These are phyloP conservation scores for Verticillium zaregamsianum DNA, from an alignment of 2,329 filamentous ascomycete species.

Conservation along the genomic window DNA sequence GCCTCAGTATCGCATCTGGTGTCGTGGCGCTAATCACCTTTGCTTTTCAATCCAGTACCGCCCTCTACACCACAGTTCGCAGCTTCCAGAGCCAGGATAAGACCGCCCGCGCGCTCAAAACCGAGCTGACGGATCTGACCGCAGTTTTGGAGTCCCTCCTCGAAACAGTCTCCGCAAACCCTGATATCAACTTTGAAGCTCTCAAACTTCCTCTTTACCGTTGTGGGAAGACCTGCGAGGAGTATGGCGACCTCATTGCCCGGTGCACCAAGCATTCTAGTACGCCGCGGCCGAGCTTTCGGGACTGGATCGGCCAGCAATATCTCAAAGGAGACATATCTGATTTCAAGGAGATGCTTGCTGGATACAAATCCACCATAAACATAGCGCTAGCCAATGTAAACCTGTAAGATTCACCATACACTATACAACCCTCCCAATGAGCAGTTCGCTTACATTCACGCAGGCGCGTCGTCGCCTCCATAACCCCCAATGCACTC, in stretches of 20 bases:
- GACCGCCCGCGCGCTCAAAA: not conserved
- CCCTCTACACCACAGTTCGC: constrained; percentile 30
- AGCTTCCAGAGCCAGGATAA: constrained; percentile 25
- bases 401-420: constrained; percentile 1
- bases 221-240: not conserved
- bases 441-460: not conserved
- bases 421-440: not conserved
- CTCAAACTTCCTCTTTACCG: constrained; percentile 3
- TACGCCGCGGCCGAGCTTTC: constrained; percentile 1
- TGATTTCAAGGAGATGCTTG: constrained; percentile 3
- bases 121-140: not conserved
- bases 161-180: not conserved
- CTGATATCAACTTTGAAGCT: not conserved
- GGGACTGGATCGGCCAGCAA: constrained; percentile 4
- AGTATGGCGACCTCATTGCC: constrained; percentile 1
- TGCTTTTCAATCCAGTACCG: constrained; percentile 31
- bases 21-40: constrained; percentile 30
- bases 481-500: not conserved
- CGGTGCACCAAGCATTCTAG: constrained; percentile 4
- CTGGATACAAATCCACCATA: constrained; percentile 7
- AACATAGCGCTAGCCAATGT: constrained; percentile 3
- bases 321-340: constrained; percentile 6
- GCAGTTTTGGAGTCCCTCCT: not conserved
- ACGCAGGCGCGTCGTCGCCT: not conserved
- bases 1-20: constrained; percentile 21